phyloP scores from a whole-genome alignment of 1,139 yeast species.

The Geotrichum reessii region DNA sequence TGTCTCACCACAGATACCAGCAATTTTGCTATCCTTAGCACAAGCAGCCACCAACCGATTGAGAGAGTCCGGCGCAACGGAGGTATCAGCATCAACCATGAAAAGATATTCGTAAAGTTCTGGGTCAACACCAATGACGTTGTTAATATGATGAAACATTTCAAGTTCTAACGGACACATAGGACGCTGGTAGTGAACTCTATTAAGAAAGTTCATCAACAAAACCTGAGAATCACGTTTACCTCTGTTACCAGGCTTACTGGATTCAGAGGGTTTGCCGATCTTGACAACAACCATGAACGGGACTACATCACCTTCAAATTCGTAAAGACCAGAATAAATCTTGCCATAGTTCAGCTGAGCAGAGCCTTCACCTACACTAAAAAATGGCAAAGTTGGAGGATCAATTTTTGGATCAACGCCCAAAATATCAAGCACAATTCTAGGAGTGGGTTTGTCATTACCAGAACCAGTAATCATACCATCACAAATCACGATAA shows the following conservation, averaged over 20 bases:
- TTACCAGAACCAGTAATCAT: conserved; percentile 41
- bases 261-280: conserved; percentile 37
- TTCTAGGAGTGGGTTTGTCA: conserved; percentile 39
- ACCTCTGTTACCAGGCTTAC: conserved; percentile 41
- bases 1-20: conserved; percentile 42
- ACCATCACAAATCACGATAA: conserved; percentile 40
- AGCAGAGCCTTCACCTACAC: conserved; percentile 39
- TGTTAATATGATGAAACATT: conserved; percentile 39
- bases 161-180: conserved; percentile 41
- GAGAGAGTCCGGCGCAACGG: conserved; percentile 36
- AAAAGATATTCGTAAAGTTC: conserved; percentile 39
- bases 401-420: conserved; percentile 38
- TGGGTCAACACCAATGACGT: conserved; percentile 41
- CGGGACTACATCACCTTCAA: conserved; percentile 40
- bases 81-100: conserved; percentile 42
- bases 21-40: conserved; percentile 36
- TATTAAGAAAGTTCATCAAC: conserved; percentile 39
- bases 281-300: conserved; percentile 38
- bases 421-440: conserved; percentile 40
- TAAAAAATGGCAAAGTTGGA: conserved; percentile 36
- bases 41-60: conserved; percentile 39
- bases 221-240: conserved; percentile 42
- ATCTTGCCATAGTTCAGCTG: conserved; percentile 39
- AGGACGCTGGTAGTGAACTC: conserved; percentile 38
- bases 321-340: conserved; percentile 40